phyloP scores from a whole-genome alignment of 345 rosid species.

The Hypericum androsaemum region DNA sequence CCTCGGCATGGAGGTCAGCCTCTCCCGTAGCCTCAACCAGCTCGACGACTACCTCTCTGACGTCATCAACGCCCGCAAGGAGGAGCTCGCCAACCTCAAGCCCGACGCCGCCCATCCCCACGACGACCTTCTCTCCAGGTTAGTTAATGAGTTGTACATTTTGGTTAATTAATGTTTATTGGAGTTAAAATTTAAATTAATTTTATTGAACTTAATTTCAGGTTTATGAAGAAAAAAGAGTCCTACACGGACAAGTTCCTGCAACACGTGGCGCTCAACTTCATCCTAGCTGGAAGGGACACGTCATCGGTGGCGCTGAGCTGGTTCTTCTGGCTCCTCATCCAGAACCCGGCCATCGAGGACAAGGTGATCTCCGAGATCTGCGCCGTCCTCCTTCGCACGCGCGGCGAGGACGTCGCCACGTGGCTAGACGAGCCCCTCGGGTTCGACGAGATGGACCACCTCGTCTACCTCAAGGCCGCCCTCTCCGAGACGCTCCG shows the following conservation, averaged over 20 bases:
- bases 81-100: slow-evolving; percentile 42
- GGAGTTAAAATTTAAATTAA: too few species aligned
- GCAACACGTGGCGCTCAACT: slow-evolving; percentile 84
- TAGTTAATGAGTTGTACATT: too few species aligned
- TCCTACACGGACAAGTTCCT: slow-evolving; percentile 65
- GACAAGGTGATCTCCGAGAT: slow-evolving; percentile 61
- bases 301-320: slow-evolving; percentile 83
- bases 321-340: slow-evolving; percentile 90
- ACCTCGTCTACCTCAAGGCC: slow-evolving; percentile 69
- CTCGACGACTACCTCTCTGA: slow-evolving; percentile 56
- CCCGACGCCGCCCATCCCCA: slow-evolving; percentile 38
- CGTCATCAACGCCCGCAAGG: slow-evolving; percentile 63
- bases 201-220: too few species aligned
- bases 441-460: slow-evolving; percentile 63
- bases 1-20: slow-evolving; percentile 76
- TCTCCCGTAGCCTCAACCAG: slow-evolving; percentile 62
- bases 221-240: slow-evolving; percentile 79
- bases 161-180: too few species aligned
- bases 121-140: slow-evolving; percentile 78
- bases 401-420: slow-evolving; percentile 57
- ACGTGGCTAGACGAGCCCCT: slow-evolving; percentile 62
- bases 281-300: slow-evolving; percentile 96
- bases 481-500: slow-evolving; percentile 80
- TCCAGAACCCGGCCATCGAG: slow-evolving; percentile 51
- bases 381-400: slow-evolving; percentile 44